A percentile compares a stretch with the other conserved stretches of the same genome.
Evolutionary conservation across 306 rosid genomes (phyloP).

Genomic region (Pterocarpus macrocarpus): DNA sequence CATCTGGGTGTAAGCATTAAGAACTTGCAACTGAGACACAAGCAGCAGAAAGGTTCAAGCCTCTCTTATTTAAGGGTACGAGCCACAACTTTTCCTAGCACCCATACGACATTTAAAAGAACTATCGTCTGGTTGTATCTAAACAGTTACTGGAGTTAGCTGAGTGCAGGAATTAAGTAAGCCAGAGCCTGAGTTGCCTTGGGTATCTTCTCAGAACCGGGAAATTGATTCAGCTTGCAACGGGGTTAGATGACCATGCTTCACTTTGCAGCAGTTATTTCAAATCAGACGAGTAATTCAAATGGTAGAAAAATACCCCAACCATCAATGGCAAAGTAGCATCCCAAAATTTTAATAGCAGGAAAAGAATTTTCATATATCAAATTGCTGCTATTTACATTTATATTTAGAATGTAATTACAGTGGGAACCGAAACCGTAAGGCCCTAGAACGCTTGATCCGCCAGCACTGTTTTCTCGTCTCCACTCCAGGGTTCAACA

Average conservation of each 20-base stretch:
- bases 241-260: conserved; percentile 34
- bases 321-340: conserved; percentile 27
- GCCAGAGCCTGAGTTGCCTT: not conserved
- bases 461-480: conserved; percentile 45
- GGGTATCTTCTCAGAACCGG: conserved; percentile 4
- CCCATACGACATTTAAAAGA: too few relatives aligned
- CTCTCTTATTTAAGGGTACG: not conserved
- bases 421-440: conserved; percentile 49
- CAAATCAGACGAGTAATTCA: conserved; percentile 28
- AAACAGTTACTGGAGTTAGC: not conserved
- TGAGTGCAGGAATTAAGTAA: not conserved
- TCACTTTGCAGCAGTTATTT: conserved; percentile 43
- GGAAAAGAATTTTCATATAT: conserved; percentile 37
- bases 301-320: conserved; percentile 2
- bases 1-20: not conserved
- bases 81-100: too few relatives aligned
- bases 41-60: not conserved
- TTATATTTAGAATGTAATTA: conserved; percentile 49
- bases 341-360: conserved; percentile 45
- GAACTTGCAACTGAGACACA: not conserved
- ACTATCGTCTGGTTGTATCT: not conserved
- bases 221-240: conserved; percentile 43
- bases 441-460: conserved; percentile 50
- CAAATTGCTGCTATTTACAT: conserved; percentile 65
- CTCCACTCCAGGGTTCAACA: conserved; percentile 40